phyloP scores from a whole-genome alignment of 768 basidiomycete genomes.

The Dictyophora rubrovolvata region DNA sequence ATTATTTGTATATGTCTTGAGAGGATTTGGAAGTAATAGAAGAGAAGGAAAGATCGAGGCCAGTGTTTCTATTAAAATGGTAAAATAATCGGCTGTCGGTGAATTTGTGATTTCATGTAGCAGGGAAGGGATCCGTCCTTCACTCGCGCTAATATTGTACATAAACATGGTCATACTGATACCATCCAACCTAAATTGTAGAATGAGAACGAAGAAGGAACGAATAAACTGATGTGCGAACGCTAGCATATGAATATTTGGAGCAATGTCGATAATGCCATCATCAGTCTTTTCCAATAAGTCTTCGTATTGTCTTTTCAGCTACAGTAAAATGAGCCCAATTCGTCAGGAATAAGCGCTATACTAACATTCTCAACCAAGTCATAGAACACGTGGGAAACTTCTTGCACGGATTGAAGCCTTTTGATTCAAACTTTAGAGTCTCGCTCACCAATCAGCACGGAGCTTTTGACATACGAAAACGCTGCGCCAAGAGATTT shows the following conservation, averaged over 20 bases:
- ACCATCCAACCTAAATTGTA: slow-evolving; percentile 1
- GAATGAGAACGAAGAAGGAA: neutral
- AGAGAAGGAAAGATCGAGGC: slow-evolving; percentile 5
- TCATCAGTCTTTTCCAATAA: neutral
- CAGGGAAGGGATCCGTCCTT: slow-evolving; percentile 5
- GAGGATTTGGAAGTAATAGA: slow-evolving; percentile 6
- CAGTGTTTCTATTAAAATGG: neutral
- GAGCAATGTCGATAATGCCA: neutral
- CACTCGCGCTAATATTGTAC: slow-evolving; percentile 1
- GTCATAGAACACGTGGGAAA: neutral
- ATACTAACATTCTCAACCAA: neutral
- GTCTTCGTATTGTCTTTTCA: neutral
- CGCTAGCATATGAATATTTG: neutral
- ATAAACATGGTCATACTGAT: slow-evolving; percentile 12
- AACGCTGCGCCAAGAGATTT: slow-evolving; percentile 1
- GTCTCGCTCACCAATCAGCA: neutral
- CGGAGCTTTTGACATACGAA: neutral
- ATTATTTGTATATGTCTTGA: slow-evolving; percentile 5
- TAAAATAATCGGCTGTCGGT: neutral
- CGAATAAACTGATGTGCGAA: neutral
- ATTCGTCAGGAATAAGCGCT: neutral
- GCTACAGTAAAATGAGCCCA: neutral
- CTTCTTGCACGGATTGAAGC: neutral
- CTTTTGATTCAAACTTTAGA: neutral
- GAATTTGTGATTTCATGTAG: slow-evolving; percentile 10